Evolutionary conservation across 257 asterid species (phyloP), one percentile per base, ranked within the genome.

Genomic region (Lycium barbarum): DNA sequence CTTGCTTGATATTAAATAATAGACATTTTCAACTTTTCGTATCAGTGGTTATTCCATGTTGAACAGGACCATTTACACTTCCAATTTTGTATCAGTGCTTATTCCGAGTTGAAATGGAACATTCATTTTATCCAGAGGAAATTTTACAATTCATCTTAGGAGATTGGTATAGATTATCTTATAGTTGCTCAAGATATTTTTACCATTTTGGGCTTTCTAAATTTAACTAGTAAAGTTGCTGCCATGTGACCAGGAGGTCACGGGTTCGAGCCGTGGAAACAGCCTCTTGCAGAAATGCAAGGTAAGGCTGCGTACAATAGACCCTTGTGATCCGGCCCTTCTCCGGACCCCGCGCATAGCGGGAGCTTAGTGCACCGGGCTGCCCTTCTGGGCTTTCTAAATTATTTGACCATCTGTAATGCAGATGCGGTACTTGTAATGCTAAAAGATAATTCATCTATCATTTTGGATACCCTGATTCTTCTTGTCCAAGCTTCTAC

Each of bases 1-100:
- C 35, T 9, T 18, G 80, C 17, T 72, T 43, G 43, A 43, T 72
- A 45, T 63, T 57, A 36, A 72, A 72, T 9, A 43, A 43, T n/a
- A n/a, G 38, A 72, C 54, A 72, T 47, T 72, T 58, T 45, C 80
- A 43, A 6, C 80, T 45, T 26, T 74, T 74, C 35, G 35, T 73
- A 73, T 73, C 81, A 74, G 81, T 49, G 43, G 20, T 74, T 55
- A 49, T 22, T 74, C 62, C 81, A 49, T 38, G 26, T 70, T 70
- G 79, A 17, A 70, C 79, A 15, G 79, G 79, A 40, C 40, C 14
- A 70, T 40, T 17, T 36, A 36, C 76, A 14, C 51, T 67, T 14
- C 49, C 76, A 67, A 67, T 17, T 72, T 72, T 43, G 36, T 15
- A 40, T 43, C 36, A 9, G 79, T 71, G 36, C 54, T 71, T 76